Evolutionary conservation across 306 rosid species (phyloP), one percentile per base, ranked within the genome.

Genomic region (Castanea mollissima): DNA sequence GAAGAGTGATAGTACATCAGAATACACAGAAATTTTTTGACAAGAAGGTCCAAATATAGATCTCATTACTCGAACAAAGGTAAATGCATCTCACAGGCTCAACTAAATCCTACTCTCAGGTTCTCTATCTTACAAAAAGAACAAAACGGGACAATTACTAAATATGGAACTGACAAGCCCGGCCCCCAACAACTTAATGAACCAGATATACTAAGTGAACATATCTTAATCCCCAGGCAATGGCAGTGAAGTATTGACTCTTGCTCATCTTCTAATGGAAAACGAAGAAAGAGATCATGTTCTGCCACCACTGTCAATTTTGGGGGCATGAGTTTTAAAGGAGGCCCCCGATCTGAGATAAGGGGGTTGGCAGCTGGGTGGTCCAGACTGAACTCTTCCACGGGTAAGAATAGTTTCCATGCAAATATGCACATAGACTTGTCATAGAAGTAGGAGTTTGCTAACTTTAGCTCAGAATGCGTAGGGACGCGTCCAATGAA

Each of bases 281-380:
- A 27, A 78, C 57, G 19, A 19, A 10, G 68, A 78, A 35, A 57
- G 77, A 80, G 9, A 76, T 93, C 99, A 51, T 73, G 98, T 82
- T 95, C 96, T 15, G 98, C 99, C 74, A 93, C 98, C 27, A 95
- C 92, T 49, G 98, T 92, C 68, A 92, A 83, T 60, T 98, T 92
- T 6, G 98, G 99, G 55, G 99, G 99, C 98, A 93, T 93, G 71
- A 75, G 88, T 80, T 90, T 93, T 70, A 95, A 78, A 83, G 96
- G 93, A 46, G 94, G 97, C 4, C 92, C 89, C 68, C 86, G 84
- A 60, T 86, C 88, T 19, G 93, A 89, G 78, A 88, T 79, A 12
- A 95, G 91, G 52, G 98, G 99, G 85, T 93, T 95, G 52, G 99
- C 97, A 0, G 94, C 94, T 55, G 90, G 94, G 82, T 95, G 99